Evolutionary conservation across 1,284 basidiomycete genomes (phyloP), one percentile per base, ranked within the genome.

Genomic region (Marasmius oreades): DNA sequence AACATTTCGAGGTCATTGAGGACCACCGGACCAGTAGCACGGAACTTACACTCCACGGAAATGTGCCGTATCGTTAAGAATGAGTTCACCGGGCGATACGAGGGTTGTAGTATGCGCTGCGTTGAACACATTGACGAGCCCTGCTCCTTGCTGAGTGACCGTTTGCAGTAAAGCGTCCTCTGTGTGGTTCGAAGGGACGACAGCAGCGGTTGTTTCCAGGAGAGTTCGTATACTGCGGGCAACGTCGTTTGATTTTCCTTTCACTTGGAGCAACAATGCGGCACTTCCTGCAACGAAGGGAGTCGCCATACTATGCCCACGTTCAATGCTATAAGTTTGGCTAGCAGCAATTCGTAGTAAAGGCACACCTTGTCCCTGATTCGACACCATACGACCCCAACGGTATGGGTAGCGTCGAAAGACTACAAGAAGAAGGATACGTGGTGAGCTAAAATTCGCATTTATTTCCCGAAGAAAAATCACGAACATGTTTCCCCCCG

Each of bases 51-150:
- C 52, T 52, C 69, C 64, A 53, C 72, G 68, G 65, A 83, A 81
- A 66, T 87, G 71, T 0, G 80, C 77, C 1, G 88, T 90, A 68
- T 90, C 88, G 67, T 90, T 92, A 52, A 90, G 71, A 57, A 84
- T 69, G 23, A 90, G 69, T 65, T 85, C 78, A 4, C 80, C 75
- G 3, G 85, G 86, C 3, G 77, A 77, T 33, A 90, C 71, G 22
- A 78, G 63, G 3, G 84, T 82, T 10, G 74, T 77, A 2, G 79
- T 72, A 59, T 80, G 75, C 50, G 90, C 70, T 0, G 88, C 87
- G 56, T 80, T 75, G 69, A 78, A 85, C 11, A 83, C 80, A 62
- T 90, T 76, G 56, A 90, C 73, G 52, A 88, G 67, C 20, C 88
- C 89, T 20, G 85, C 78, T 36, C 89, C 90, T 61, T 85, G 82